Percentiles rank a stretch among this genome's conserved stretches.
Conservation (phyloP, 148 eudicot species). For the Arctostaphylos glauca region DNA sequence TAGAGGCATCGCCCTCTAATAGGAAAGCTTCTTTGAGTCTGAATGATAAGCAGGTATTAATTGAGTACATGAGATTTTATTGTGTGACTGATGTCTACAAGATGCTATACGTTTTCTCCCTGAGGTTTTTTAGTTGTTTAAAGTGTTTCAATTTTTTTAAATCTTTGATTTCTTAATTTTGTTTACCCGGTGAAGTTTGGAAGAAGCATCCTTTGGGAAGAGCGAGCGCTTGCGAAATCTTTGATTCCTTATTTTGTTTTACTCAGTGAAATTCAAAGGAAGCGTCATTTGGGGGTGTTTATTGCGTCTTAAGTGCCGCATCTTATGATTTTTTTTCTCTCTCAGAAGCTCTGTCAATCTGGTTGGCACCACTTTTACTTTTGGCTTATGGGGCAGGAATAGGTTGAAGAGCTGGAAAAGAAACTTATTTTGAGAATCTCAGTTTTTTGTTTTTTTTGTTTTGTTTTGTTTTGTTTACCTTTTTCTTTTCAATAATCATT, state of each 20-base stretch:
- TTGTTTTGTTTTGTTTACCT: too few relatives aligned
- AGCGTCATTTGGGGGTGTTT: background rate
- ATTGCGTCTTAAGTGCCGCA: background rate
- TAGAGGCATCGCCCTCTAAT: constrained; percentile 42
- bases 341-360: background rate
- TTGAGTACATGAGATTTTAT: background rate
- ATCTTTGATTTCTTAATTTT: background rate
- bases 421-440: background rate
- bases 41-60: constrained; percentile 54
- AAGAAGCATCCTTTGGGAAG: background rate
- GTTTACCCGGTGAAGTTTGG: background rate
- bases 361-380: background rate
- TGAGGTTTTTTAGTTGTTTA: background rate
- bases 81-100: background rate
- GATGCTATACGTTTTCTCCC: background rate
- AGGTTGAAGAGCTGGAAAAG: background rate
- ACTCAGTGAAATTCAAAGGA: background rate
- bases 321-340: background rate
- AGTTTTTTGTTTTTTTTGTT: background rate
- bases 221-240: too few relatives aligned
- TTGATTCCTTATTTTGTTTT: background rate
- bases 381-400: background rate
- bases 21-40: constrained; percentile 30
- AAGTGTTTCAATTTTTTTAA: background rate
- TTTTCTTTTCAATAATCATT: background rate